Base-by-base conservation (phyloP, 164 flowering plant genomes). In the Litsea cubeba region DNA sequence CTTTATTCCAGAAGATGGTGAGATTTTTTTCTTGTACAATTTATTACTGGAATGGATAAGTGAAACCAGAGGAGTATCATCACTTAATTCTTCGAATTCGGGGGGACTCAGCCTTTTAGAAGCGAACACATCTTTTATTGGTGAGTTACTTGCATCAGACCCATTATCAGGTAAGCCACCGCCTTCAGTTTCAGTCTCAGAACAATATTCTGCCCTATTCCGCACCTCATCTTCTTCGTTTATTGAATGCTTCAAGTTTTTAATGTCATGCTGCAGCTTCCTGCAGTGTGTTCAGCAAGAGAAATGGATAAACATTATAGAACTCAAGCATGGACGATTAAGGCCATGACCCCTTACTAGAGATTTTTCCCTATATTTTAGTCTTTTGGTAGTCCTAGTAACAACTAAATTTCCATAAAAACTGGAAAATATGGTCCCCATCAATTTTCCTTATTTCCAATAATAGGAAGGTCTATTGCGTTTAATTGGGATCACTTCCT, bases 161-260 rank as follows among this genome's bases (percentile, higher is more conserved):
- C 73, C 79, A 74, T 69, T 63, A 75, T 80, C 79, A 73, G 90
- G 81, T n/a, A 75, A 25, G 71, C 69, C 65, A 70, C 82, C 81
- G 25, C 82, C 88, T 76, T 86, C 97, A 71, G 95, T 82, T 71
- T 89, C 97, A 77, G 95, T 90, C 78, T 96, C 99, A 79, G 97
- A 84, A 82, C 98, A 92, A 76, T 82, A 79, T 62, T 91, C 90
- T 23, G 54, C 67, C 71, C 62, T 18, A 67, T 78, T 76, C 35
- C 80, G 49, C 35, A 62, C 71, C 71, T 79, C 85, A 73, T 60
- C 71, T 75, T 81, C 85, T 54, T 57, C 66, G 69, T 23, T 46
- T 70, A 62, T 77, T 64, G 82, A 78, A 68, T 77, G 68, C 81
- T 89, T 90, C 79, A 92, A 71, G 10, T 84, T 74, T 60, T 88